These are phyloP conservation scores for Penicillium sp. DNA, from an alignment of 2,329 filamentous ascomycete species.

Conservation along the genomic window DNA sequence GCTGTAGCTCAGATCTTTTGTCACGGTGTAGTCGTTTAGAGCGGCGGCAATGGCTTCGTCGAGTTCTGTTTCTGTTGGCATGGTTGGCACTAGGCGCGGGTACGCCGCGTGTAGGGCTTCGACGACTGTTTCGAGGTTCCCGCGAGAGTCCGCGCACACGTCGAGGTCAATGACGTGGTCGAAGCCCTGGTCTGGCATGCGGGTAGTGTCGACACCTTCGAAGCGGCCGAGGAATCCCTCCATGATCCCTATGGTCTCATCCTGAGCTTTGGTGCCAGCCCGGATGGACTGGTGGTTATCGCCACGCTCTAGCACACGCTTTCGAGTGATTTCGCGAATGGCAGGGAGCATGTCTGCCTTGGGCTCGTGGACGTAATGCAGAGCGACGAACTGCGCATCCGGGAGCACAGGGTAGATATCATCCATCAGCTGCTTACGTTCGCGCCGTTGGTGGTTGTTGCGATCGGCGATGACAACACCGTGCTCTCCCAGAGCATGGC, in stretches of 20 bases:
- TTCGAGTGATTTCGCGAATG: constrained; percentile 65
- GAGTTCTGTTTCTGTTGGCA: constrained; percentile 65
- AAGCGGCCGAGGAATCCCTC: constrained; percentile 84
- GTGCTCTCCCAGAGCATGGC: constrained; percentile 54
- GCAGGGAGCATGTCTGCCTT: constrained; percentile 54
- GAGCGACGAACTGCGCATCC: constrained; percentile 64
- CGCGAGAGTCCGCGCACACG: constrained; percentile 63
- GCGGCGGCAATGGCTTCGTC: constrained; percentile 70
- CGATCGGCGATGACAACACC: constrained; percentile 80
- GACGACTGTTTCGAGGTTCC: constrained; percentile 75
- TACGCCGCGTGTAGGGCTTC: constrained; percentile 64
- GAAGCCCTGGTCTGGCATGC: constrained; percentile 69
- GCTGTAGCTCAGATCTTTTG: constrained; percentile 59
- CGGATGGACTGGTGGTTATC: constrained; percentile 98
- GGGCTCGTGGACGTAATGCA: constrained; percentile 76
- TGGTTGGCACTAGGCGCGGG: constrained; percentile 57
- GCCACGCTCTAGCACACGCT: constrained; percentile 72
- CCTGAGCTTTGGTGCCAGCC: constrained; percentile 60
- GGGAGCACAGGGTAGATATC: constrained; percentile 59
- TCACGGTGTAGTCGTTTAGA: constrained; percentile 66
- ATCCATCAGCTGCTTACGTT: constrained; percentile 75
- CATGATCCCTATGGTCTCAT: constrained; percentile 83
- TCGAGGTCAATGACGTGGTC: constrained; percentile 79
- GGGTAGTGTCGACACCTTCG: constrained; percentile 61
- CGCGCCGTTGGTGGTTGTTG: constrained; percentile 83